Base-by-base conservation (phyloP, 2,329 filamentous ascomycete genomes). In the Botrytis hyacinthi region DNA sequence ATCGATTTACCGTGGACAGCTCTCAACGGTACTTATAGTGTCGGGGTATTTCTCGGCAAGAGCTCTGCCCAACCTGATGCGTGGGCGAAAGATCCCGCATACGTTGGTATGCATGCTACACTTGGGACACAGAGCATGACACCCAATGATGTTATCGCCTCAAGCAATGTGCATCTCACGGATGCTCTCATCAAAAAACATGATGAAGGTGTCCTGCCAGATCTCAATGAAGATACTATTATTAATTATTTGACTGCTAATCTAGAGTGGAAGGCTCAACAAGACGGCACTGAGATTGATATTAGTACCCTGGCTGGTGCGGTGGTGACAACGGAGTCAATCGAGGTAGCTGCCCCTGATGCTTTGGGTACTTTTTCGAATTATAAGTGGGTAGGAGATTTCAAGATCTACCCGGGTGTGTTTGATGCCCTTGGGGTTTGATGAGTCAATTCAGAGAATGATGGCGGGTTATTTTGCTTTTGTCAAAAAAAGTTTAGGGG, bases 91-190 rank as follows among this genome's bases (percentile, higher is more conserved):
- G 67, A 71, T 26, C 46, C 72, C 16, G 40, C 46, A 20, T 73
- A 62, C 60, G 68, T 73, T 10, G 72, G 72, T 4, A 71, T 73
- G 68, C 67, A 71, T 26, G 60, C 67, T 35, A 71, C 72, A 32
- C 60, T 73, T 26, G 67, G 54, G 4, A 57, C n/a, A 29, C 10
- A 60, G 26, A 18, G n/a, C 8, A 57, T 60, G 37, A 9, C 66
- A 9, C 42, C 65, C 65, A 62, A 60, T n/a, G 78, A 20, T 70
- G 79, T 37, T 48, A 77, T 37, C 78, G 40, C 84, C 29, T 81
- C 82, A 8, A 82, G 81, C 32, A 82, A 79, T 42, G 81, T 84
- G 20, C 80, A 78, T 10, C 75, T 84, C 5, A 83, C 82, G 1
- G 78, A 80, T 1, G 80, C 79, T 32, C 76, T 84, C 9, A 67